A percentile compares a stretch with the other conserved stretches of the same genome.
phyloP scores from a whole-genome alignment of 495 filamentous ascomycete species.

The Darksidea phi region DNA sequence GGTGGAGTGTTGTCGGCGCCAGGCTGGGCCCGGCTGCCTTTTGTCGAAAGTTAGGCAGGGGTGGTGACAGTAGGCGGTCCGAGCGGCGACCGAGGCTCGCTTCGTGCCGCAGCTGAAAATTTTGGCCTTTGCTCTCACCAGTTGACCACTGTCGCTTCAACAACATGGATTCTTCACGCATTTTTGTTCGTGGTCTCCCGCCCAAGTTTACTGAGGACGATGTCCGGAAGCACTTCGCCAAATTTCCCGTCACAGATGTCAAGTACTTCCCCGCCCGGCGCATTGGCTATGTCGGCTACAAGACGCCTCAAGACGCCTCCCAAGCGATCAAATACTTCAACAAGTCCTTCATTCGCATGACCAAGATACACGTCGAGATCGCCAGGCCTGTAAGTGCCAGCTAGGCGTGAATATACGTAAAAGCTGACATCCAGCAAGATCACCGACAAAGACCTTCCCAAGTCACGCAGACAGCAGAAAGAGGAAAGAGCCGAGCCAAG shows the following conservation, averaged over 20 bases:
- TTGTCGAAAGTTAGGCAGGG: too few relatives aligned
- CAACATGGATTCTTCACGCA: slow-evolving; percentile 68
- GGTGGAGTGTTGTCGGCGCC: neutral
- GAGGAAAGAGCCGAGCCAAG: slow-evolving; percentile 41
- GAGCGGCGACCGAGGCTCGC: neutral
- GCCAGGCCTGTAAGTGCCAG: slow-evolving; percentile 66
- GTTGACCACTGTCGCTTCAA: slow-evolving; percentile 5
- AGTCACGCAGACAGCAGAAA: slow-evolving; percentile 43
- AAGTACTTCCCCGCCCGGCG: slow-evolving; percentile 83
- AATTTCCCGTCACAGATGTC: slow-evolving; percentile 77
- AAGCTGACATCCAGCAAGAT: slow-evolving; percentile 14
- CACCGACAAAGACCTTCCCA: slow-evolving; percentile 30
- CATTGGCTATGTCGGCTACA: slow-evolving; percentile 96
- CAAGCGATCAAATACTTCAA: slow-evolving; percentile 92
- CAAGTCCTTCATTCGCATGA: slow-evolving; percentile 91
- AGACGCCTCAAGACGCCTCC: slow-evolving; percentile 71
- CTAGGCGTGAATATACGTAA: neutral
- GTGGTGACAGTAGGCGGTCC: neutral
- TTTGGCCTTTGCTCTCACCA: neutral
- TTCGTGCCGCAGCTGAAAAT: too few relatives aligned
- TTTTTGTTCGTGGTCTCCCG: slow-evolving; percentile 87
- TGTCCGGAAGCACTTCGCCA: slow-evolving; percentile 82
- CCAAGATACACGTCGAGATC: slow-evolving; percentile 88
- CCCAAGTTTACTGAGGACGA: slow-evolving; percentile 71
- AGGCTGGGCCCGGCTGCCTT: neutral